These are phyloP conservation scores for Scheffersomyces ergatensis DNA, from an alignment of 805 yeast genomes.

Conservation along the genomic window DNA sequence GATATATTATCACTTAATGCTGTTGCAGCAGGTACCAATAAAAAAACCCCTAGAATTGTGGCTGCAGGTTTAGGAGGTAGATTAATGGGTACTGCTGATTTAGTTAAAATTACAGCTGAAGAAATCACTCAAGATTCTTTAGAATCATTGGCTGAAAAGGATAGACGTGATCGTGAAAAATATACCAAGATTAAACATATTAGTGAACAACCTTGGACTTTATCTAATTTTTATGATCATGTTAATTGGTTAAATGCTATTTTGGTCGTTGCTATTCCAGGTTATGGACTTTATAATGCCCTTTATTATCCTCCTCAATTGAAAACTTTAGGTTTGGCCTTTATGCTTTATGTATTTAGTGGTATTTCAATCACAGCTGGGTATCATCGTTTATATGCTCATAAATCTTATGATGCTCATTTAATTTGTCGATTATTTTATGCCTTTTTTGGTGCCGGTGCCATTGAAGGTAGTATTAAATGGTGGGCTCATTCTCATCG, in stretches of 20 bases:
- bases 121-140: slow-evolving; percentile 54
- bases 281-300: slow-evolving; percentile 48
- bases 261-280: slow-evolving; percentile 62
- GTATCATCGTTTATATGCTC: slow-evolving; percentile 79
- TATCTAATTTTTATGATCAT: slow-evolving; percentile 67
- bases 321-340: slow-evolving; percentile 53
- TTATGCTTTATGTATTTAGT: slow-evolving; percentile 53
- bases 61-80: slow-evolving; percentile 75
- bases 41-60: slow-evolving; percentile 65
- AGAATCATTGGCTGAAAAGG: slow-evolving; percentile 37
- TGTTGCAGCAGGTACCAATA: slow-evolving; percentile 79
- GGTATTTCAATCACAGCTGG: slow-evolving; percentile 84
- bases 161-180: slow-evolving; percentile 36
- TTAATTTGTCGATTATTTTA: slow-evolving; percentile 60
- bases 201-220: slow-evolving; percentile 77
- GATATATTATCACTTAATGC: slow-evolving; percentile 73
- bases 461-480: slow-evolving; percentile 81
- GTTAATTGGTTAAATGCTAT: slow-evolving; percentile 75
- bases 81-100: slow-evolving; percentile 77
- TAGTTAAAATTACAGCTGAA: slow-evolving; percentile 67
- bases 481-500: slow-evolving; percentile 91
- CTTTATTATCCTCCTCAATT: slow-evolving; percentile 45
- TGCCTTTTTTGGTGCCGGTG: slow-evolving; percentile 79
- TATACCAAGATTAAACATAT: slow-evolving; percentile 52
- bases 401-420: slow-evolving; percentile 66